Conservation (phyloP, 305 asterid genomes). For the Lippia alba region DNA sequence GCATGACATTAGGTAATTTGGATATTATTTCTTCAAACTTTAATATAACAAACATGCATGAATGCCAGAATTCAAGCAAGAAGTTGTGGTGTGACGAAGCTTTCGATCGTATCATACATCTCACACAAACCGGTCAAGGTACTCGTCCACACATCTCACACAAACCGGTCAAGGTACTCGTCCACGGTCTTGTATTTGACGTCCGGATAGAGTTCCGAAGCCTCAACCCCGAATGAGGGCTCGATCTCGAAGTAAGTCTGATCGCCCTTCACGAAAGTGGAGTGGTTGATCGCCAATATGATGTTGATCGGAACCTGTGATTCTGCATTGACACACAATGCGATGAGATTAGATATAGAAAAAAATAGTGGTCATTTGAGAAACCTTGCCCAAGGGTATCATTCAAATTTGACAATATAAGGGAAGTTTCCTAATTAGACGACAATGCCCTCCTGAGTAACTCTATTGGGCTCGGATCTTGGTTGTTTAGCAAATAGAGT, state of each 20-base stretch:
- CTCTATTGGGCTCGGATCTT: too few species aligned
- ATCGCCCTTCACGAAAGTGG: conserved; percentile 65
- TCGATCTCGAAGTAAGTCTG: conserved; percentile 72
- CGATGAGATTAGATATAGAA: not conserved
- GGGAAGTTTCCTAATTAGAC: too few species aligned
- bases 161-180: conserved; percentile 57
- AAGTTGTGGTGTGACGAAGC: too few species aligned
- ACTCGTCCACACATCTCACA: conserved; percentile 50
- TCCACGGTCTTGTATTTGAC: conserved; percentile 72
- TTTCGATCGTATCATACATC: not conserved
- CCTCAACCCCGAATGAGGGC: conserved; percentile 72
- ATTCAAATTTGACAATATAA: too few species aligned
- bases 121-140: conserved; percentile 54
- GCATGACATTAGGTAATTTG: too few species aligned
- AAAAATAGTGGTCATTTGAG: not conserved
- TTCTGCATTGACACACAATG: conserved; percentile 42
- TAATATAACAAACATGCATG: too few species aligned
- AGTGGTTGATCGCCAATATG: conserved; percentile 53
- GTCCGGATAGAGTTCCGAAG: conserved; percentile 77
- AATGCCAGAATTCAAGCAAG: too few species aligned
- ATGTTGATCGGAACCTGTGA: conserved; percentile 59
- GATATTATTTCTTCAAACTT: too few species aligned
- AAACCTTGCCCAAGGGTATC: too few species aligned
- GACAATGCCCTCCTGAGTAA: too few species aligned
- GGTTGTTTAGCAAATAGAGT: too few species aligned